Percentiles rank a stretch among this genome's conserved stretches.
Evolutionary conservation across 148 eudicot genomes (phyloP).

Genomic region (Tetragonia tetragonoides): DNA sequence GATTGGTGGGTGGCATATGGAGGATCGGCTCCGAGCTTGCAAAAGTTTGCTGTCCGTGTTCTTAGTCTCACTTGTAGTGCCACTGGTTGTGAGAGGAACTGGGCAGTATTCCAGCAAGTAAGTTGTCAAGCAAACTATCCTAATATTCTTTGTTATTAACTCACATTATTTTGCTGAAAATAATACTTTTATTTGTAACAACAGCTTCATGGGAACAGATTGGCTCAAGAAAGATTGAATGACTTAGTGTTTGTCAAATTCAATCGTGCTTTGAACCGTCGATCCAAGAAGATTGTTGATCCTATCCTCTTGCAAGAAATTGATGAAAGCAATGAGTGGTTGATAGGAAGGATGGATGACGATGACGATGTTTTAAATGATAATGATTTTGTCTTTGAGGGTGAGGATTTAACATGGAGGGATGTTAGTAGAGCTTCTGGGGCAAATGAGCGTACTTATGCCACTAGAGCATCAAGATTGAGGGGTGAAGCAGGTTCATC

Average conservation of each 20-base stretch:
- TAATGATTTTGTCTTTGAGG: background rate
- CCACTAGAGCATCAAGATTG: background rate
- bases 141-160: background rate
- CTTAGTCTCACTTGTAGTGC: slow-evolving; percentile 20
- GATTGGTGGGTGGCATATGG: background rate
- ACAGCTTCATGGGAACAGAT: slow-evolving; percentile 1
- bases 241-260: slow-evolving; percentile 7
- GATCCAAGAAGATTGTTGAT: background rate
- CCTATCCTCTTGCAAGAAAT: slow-evolving; percentile 3
- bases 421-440: background rate
- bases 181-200: background rate
- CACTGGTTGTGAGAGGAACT: slow-evolving; percentile 9
- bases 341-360: background rate
- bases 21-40: background rate
- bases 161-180: background rate
- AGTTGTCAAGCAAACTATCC: background rate
- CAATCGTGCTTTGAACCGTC: background rate
- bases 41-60: background rate
- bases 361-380: background rate
- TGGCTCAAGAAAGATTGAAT: background rate
- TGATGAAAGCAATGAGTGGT: background rate
- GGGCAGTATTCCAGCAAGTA: background rate
- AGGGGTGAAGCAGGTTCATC: background rate
- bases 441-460: background rate
- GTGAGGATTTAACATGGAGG: background rate